phyloP scores from a whole-genome alignment of 306 rosid genomes.

The Quercus glauca region DNA sequence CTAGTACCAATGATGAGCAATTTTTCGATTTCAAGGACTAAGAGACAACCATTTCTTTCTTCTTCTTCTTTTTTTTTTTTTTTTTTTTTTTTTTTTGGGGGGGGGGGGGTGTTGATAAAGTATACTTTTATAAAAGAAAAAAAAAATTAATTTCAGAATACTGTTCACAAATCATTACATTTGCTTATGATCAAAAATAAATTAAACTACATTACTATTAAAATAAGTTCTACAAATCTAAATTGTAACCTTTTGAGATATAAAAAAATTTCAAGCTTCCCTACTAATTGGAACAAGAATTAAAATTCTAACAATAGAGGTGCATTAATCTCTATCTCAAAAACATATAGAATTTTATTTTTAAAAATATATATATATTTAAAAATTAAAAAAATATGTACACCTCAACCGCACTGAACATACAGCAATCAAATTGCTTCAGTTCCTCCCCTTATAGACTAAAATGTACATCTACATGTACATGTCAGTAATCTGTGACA shows the following conservation, averaged over 20 bases:
- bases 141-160: too few relatives aligned
- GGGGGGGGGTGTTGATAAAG: too few relatives aligned
- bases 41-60: too few relatives aligned
- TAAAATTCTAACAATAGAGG: background rate
- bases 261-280: background rate
- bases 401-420: background rate
- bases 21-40: too few relatives aligned
- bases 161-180: too few relatives aligned
- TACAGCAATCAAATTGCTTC: background rate
- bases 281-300: background rate
- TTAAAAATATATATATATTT: background rate
- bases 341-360: background rate
- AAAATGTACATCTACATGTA: background rate
- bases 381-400: background rate
- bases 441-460: background rate
- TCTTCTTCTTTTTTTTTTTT: too few relatives aligned
- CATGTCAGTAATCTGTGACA: background rate
- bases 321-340: background rate
- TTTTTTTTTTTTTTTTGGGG: too few relatives aligned
- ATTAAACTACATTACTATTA: too few relatives aligned
- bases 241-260: background rate
- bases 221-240: too few relatives aligned
- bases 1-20: too few relatives aligned
- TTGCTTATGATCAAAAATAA: too few relatives aligned
- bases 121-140: too few relatives aligned